phyloP scores from a whole-genome alignment of 1,284 basidiomycete genomes.

The Apiotrichum porosum region DNA sequence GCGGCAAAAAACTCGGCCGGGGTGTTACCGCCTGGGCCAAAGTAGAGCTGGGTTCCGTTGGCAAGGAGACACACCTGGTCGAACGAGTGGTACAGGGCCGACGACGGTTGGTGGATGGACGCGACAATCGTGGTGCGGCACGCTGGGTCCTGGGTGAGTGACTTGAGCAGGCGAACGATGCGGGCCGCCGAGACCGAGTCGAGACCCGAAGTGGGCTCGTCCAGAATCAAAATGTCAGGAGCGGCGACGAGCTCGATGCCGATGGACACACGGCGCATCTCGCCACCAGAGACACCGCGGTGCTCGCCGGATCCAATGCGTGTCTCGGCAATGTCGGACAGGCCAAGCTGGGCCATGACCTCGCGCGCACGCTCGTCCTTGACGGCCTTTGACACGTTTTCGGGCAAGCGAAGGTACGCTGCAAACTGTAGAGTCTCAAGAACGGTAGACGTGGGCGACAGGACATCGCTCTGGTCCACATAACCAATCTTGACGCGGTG shows the following conservation, averaged over 20 bases:
- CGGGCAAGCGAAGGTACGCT: conserved; percentile 74
- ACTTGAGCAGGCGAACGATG: conserved; percentile 67
- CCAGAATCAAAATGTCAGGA: conserved; percentile 60
- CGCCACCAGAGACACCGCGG: conserved; percentile 64
- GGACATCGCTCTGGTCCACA: conserved; percentile 74
- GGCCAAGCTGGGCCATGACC: conserved; percentile 69
- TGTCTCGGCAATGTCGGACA: conserved; percentile 63
- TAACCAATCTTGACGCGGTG: conserved; percentile 59
- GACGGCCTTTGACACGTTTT: conserved; percentile 62
- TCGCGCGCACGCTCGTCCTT: conserved; percentile 64
- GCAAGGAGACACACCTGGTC: conserved; percentile 73
- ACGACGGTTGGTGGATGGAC: conserved; percentile 79
- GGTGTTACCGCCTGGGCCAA: conserved; percentile 64
- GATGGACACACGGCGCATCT: conserved; percentile 66
- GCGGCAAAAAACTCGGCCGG: conserved; percentile 62
- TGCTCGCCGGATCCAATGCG: conserved; percentile 66
- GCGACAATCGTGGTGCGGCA: conserved; percentile 75
- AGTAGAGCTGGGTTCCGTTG: conserved; percentile 72
- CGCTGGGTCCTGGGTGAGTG: conserved; percentile 63
- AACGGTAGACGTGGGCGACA: conserved; percentile 73
- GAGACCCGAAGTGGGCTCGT: conserved; percentile 65
- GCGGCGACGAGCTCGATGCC: conserved; percentile 61
- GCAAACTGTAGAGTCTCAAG: conserved; percentile 78
- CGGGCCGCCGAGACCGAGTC: conserved; percentile 81
- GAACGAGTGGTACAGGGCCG: conserved; percentile 77